Percentiles rank a stretch among this genome's conserved stretches.
Evolutionary conservation across 768 basidiomycete species (phyloP).

Genomic region (Suillus subaureus): DNA sequence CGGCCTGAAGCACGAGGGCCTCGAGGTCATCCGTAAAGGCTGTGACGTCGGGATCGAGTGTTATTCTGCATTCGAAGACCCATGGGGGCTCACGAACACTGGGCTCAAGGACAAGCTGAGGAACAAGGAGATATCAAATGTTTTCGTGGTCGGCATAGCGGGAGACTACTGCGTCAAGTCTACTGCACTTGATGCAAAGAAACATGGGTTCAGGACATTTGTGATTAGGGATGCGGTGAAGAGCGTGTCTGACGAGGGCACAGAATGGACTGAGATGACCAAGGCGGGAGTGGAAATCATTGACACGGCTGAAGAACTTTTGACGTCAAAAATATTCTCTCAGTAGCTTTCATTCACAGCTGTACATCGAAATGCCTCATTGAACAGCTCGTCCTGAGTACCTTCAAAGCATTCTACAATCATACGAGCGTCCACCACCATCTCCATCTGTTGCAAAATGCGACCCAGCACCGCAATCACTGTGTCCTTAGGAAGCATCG

Average conservation of each 20-base stretch:
- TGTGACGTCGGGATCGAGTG: slow-evolving; percentile 63
- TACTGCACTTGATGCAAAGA: slow-evolving; percentile 56
- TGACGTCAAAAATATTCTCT: slow-evolving; percentile 3
- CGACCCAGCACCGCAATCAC: neutral
- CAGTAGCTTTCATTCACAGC: neutral
- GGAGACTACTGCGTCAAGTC: slow-evolving; percentile 78
- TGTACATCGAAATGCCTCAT: neutral
- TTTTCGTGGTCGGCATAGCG: slow-evolving; percentile 71
- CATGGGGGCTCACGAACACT: slow-evolving; percentile 50
- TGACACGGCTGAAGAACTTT: slow-evolving; percentile 31
- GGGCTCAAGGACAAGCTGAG: slow-evolving; percentile 47
- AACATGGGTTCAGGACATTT: slow-evolving; percentile 50
- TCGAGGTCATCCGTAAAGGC: slow-evolving; percentile 56
- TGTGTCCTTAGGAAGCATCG: neutral
- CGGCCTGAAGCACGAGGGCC: slow-evolving; percentile 45
- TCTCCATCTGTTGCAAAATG: neutral
- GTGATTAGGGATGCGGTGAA: slow-evolving; percentile 51
- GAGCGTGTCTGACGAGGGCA: slow-evolving; percentile 37
- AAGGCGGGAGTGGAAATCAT: slow-evolving; percentile 37
- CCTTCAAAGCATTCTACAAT: neutral
- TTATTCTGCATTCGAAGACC: slow-evolving; percentile 79
- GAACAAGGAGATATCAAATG: slow-evolving; percentile 49
- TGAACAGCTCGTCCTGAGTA: neutral
- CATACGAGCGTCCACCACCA: neutral
- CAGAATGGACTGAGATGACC: slow-evolving; percentile 41